Conservation (phyloP, 1,284 basidiomycete genomes). For the Gymnopus androsaceus region DNA sequence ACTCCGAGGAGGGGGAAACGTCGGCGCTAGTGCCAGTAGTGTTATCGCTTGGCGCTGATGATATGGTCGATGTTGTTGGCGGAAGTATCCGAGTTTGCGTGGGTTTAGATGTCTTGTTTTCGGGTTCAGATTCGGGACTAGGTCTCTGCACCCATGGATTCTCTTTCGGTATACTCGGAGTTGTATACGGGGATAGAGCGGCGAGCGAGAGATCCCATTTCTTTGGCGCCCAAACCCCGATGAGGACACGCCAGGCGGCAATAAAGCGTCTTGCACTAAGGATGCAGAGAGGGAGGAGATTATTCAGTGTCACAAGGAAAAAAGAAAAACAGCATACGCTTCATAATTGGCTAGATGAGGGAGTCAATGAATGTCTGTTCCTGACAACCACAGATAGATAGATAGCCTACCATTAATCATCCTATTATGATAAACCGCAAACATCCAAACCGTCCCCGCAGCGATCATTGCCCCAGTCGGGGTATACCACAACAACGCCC, state of each 20-base stretch:
- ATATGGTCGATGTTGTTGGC: conserved; percentile 9
- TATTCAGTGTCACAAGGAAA: conserved; percentile 20
- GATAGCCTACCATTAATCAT: conserved; percentile 68
- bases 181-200: conserved; percentile 75
- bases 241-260: conserved; percentile 87
- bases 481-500: conserved; percentile 66
- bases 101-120: no score
- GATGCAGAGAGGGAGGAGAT: conserved; percentile 22
- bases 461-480: conserved; percentile 54
- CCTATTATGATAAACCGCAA: conserved; percentile 80
- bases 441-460: conserved; percentile 61
- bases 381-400: no score
- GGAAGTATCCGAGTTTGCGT: no score
- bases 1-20: conserved; percentile 20
- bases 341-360: conserved; percentile 70
- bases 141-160: conserved; percentile 69
- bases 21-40: neutral
- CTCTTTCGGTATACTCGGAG: conserved; percentile 61
- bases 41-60: neutral
- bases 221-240: conserved; percentile 88
- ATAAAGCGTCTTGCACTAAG: conserved; percentile 76
- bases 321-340: conserved; percentile 52
- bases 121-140: no score
- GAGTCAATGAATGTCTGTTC: conserved; percentile 27
- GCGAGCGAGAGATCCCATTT: conserved; percentile 73